Percentiles rank a stretch among this genome's conserved stretches.
Conservation (phyloP, 1,139 yeast species). For the Arxiozyma heterogenica region DNA sequence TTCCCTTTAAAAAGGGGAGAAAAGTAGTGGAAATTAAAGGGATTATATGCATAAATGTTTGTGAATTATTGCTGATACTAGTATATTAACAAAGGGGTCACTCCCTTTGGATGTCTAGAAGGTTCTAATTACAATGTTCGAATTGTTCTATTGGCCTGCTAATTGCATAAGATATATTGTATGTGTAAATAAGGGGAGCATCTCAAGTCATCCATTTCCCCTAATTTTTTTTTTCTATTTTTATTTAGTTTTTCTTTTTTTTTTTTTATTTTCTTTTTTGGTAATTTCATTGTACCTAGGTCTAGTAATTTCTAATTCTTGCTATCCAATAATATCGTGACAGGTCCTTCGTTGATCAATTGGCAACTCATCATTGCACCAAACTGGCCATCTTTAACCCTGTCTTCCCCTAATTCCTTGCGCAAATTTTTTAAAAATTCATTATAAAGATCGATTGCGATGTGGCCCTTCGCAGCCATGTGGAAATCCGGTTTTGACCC, state of each 20-base stretch:
- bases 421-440: slow-evolving; percentile 43
- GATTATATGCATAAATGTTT: no score
- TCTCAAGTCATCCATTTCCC: background rate
- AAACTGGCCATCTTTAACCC: slow-evolving; percentile 78
- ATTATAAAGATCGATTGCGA: slow-evolving; percentile 62
- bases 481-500: slow-evolving; percentile 95
- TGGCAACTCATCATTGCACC: slow-evolving; percentile 97
- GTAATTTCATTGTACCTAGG: no score
- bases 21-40: no score
- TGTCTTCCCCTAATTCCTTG: slow-evolving; percentile 47
- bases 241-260: no score
- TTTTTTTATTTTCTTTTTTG: background rate
- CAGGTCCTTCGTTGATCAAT: slow-evolving; percentile 60
- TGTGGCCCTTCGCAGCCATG: slow-evolving; percentile 72
- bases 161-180: no score
- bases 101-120: no score
- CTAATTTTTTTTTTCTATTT: no score
- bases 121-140: no score
- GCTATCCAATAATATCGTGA: slow-evolving; percentile 34
- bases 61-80: no score
- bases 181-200: background rate
- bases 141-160: background rate
- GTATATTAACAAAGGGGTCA: no score
- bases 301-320: no score
- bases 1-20: no score